These are phyloP conservation scores for Alternaria brassicicola DNA, from an alignment of 2,329 filamentous ascomycete genomes.

Conservation along the genomic window DNA sequence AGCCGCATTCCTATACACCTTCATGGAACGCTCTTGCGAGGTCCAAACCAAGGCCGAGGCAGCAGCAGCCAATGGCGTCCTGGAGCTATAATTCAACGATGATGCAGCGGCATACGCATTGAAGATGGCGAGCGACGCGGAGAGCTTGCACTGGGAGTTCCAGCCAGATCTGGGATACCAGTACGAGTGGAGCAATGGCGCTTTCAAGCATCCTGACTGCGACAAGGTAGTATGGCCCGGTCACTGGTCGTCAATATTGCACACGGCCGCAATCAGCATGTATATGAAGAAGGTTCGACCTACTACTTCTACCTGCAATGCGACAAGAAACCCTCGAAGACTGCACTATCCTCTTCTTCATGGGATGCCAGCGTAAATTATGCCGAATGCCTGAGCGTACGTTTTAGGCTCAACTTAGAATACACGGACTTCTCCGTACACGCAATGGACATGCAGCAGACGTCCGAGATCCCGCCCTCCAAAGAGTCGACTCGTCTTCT, in stretches of 20 bases:
- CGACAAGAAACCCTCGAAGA: not conserved
- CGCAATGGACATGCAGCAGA: not conserved
- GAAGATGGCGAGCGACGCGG: slow-evolving; percentile 55
- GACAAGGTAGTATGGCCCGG: slow-evolving; percentile 16
- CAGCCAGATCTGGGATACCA: slow-evolving; percentile 59
- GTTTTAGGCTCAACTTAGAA: not conserved
- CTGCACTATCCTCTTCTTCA: not conserved
- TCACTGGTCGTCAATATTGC: not conserved
- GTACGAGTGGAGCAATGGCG: slow-evolving; percentile 37
- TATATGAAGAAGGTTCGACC: not conserved
- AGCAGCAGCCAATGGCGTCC: slow-evolving; percentile 61
- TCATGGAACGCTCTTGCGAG: slow-evolving; percentile 71
- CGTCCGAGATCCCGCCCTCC: not conserved
- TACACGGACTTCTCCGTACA: not conserved
- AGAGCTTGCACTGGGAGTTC: slow-evolving; percentile 59
- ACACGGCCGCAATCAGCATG: not conserved
- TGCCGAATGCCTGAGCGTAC: not conserved
- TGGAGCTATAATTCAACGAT: slow-evolving; percentile 62
- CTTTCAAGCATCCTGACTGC: slow-evolving; percentile 25
- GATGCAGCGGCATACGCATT: slow-evolving; percentile 62
- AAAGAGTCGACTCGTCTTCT: not conserved
- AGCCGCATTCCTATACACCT: slow-evolving; percentile 71
- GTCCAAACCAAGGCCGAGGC: slow-evolving; percentile 73
- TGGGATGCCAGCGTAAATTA: not conserved
- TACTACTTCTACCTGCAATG: not conserved